Conservation (phyloP, 2,329 filamentous ascomycete genomes). For the Penicillium sp. region DNA sequence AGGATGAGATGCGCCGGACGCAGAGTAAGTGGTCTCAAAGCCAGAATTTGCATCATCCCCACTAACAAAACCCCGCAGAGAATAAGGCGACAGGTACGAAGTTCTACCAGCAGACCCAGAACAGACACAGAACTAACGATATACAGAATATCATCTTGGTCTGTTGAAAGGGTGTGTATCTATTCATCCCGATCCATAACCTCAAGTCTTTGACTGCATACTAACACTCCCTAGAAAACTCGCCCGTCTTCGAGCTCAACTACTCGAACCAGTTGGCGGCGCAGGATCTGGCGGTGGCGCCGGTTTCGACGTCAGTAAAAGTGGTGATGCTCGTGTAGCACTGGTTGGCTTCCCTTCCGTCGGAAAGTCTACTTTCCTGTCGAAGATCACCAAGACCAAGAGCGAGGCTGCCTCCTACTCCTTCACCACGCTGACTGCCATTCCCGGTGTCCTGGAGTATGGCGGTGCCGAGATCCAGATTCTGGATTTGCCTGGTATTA, state of each 20-base stretch:
- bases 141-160: conserved; percentile 91
- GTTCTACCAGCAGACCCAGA: not conserved
- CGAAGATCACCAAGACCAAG: conserved; percentile 96
- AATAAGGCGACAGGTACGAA: conserved; percentile 95
- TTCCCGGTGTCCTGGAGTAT: conserved; percentile 95
- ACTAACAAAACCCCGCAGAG: conserved; percentile 55
- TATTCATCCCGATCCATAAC: not conserved
- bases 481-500: conserved; percentile 94
- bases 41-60: conserved; percentile 22
- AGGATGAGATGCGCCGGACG: conserved; percentile 98
- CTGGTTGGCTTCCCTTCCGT: conserved; percentile 98
- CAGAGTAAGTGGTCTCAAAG: conserved; percentile 65
- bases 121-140: conserved; percentile 4
- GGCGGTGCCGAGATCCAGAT: conserved; percentile 97
- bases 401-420: conserved; percentile 94
- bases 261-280: conserved; percentile 82
- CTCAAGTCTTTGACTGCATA: not conserved
- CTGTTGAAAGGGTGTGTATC: conserved; percentile 77
- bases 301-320: conserved; percentile 90
- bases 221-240: conserved; percentile 68
- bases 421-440: conserved; percentile 96
- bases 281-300: conserved; percentile 71
- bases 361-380: conserved; percentile 97
- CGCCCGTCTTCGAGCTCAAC: conserved; percentile 85
- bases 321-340: conserved; percentile 91